Percentiles rank a stretch among this genome's conserved stretches.
Conservation (phyloP, 345 rosid species). For the Ailanthus altissimus region DNA sequence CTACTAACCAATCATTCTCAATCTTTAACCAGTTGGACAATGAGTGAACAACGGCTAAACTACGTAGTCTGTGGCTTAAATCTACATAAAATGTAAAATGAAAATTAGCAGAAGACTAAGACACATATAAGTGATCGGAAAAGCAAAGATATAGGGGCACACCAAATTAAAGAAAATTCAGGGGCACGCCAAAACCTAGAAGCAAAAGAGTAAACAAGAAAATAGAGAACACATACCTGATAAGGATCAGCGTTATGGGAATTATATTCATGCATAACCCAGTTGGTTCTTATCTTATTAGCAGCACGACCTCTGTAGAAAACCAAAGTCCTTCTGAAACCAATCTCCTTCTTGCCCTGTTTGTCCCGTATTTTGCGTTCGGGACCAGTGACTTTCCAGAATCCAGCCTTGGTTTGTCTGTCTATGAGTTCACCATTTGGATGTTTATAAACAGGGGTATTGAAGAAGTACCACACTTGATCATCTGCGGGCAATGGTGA, state of each 20-base stretch:
- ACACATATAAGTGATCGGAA: neutral
- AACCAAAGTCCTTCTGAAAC: neutral
- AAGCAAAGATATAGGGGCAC: neutral
- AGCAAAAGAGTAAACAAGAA: neutral
- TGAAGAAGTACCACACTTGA: constrained; percentile 16
- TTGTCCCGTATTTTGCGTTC: neutral
- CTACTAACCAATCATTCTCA: neutral
- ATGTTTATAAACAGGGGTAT: neutral
- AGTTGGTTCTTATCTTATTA: neutral
- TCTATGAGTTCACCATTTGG: neutral
- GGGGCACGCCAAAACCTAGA: too few species aligned
- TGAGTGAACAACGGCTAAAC: neutral
- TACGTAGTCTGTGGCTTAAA: neutral
- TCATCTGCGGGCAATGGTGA: neutral
- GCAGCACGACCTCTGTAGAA: neutral
- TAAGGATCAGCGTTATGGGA: neutral
- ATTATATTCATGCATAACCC: constrained; percentile 31
- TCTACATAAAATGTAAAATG: neutral
- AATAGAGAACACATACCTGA: neutral
- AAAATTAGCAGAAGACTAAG: neutral
- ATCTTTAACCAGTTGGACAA: neutral
- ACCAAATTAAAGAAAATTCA: too few species aligned
- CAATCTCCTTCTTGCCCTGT: neutral
- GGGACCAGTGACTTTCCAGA: constrained; percentile 6
- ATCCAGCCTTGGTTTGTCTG: constrained; percentile 1